phyloP scores from a whole-genome alignment of 768 basidiomycete genomes.

The Leccinum olivaceopallidum region DNA sequence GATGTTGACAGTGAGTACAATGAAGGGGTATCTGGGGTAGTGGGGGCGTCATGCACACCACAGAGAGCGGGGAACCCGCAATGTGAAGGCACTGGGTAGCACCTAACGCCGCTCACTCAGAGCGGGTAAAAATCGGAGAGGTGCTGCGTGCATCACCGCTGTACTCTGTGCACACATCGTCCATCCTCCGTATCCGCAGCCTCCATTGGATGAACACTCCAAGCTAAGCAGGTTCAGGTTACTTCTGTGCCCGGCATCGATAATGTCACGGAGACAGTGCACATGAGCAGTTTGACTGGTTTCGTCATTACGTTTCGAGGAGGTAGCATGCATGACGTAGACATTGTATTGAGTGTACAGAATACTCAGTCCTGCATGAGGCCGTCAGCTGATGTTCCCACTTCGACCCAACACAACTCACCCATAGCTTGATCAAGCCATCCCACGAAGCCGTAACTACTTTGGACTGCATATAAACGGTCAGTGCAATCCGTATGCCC shows the following conservation, averaged over 20 bases:
- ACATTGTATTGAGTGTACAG: constrained; percentile 14
- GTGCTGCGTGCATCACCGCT: too few species aligned
- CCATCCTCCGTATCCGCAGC: not conserved
- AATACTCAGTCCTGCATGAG: constrained; percentile 33
- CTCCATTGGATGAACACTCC: not conserved
- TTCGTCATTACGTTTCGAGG: not conserved
- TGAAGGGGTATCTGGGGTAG: too few species aligned
- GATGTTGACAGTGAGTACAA: too few species aligned
- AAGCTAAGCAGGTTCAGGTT: not conserved
- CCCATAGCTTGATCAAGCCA: constrained; percentile 97
- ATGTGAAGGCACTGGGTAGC: too few species aligned
- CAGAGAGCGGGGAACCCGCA: too few species aligned
- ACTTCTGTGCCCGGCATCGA: constrained; percentile 9
- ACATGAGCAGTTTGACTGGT: not conserved
- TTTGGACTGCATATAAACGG: constrained; percentile 67
- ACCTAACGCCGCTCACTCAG: too few species aligned
- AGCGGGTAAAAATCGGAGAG: too few species aligned
- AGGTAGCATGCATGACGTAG: not conserved
- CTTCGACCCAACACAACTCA: constrained; percentile 38
- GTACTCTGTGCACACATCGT: too few species aligned
- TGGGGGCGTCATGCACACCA: too few species aligned
- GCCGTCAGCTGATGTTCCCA: constrained; percentile 3
- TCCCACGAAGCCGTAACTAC: constrained; percentile 98
- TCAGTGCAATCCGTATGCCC: constrained; percentile 8
- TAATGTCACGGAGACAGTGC: not conserved